Conservation (phyloP, 2,329 filamentous ascomycete genomes). For the Neonectria ditissima region DNA sequence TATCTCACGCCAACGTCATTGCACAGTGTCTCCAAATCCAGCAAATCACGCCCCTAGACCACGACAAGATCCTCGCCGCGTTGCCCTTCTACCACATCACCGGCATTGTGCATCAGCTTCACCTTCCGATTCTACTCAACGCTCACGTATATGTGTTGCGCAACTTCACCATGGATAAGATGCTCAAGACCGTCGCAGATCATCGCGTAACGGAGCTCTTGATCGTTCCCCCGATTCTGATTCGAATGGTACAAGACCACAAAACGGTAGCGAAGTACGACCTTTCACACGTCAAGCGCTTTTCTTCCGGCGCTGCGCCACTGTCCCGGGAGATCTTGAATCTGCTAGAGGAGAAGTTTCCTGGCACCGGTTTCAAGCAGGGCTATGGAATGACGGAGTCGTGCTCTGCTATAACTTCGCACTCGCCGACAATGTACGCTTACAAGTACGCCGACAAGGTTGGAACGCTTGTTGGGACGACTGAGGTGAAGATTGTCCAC, state of each 20-base stretch:
- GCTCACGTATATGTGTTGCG: conserved; percentile 75
- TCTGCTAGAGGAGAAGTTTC: conserved; percentile 66
- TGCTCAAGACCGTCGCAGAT: conserved; percentile 64
- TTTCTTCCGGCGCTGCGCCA: conserved; percentile 72
- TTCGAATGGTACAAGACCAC: conserved; percentile 67
- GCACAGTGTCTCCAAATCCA: conserved; percentile 70
- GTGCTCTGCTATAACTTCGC: conserved; percentile 71
- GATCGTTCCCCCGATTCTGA: conserved; percentile 71
- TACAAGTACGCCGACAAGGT: conserved; percentile 69
- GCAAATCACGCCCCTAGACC: conserved; percentile 61
- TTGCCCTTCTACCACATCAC: conserved; percentile 74
- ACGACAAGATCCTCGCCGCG: conserved; percentile 66
- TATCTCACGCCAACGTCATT: conserved; percentile 66
- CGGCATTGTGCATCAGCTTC: conserved; percentile 71
- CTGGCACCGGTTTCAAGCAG: conserved; percentile 71
- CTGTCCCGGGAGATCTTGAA: conserved; percentile 67
- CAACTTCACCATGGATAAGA: conserved; percentile 69
- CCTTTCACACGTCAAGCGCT: conserved; percentile 64
- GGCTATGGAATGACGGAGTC: conserved; percentile 78
- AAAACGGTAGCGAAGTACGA: conserved; percentile 67
- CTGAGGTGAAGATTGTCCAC: conserved; percentile 70
- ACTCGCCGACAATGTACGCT: conserved; percentile 65
- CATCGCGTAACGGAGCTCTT: conserved; percentile 67
- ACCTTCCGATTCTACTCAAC: conserved; percentile 70
- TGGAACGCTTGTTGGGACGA: conserved; percentile 68